These are phyloP conservation scores for Starmerella davenportii DNA, from an alignment of 805 yeast species.

Conservation along the genomic window DNA sequence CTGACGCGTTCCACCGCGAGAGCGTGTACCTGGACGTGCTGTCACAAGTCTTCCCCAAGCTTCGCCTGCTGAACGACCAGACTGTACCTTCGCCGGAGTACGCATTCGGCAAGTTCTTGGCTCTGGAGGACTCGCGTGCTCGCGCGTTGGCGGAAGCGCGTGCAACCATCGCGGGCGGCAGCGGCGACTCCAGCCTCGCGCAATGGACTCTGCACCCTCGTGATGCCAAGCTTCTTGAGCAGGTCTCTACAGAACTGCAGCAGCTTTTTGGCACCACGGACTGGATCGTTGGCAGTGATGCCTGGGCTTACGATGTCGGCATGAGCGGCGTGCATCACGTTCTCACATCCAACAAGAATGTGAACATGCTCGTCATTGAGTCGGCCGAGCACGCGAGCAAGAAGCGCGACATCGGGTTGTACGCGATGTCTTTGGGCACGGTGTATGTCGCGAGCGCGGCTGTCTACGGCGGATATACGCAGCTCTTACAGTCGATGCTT, in stretches of 20 bases:
- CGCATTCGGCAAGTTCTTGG: constrained; percentile 64
- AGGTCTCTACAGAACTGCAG: constrained; percentile 15
- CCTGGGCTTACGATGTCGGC: constrained; percentile 90
- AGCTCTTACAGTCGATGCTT: constrained; percentile 66
- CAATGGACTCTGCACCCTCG: constrained; percentile 43
- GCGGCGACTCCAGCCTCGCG: constrained; percentile 31
- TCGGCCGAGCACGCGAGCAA: constrained; percentile 45
- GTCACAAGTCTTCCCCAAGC: constrained; percentile 42
- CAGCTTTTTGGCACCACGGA: constrained; percentile 23
- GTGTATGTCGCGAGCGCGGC: constrained; percentile 90
- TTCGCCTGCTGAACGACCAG: constrained; percentile 44
- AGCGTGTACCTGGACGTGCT: constrained; percentile 62
- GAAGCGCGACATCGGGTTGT: constrained; percentile 82
- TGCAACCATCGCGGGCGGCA: constrained; percentile 25
- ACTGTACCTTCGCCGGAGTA: constrained; percentile 53
- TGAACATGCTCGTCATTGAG: constrained; percentile 75
- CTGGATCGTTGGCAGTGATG: constrained; percentile 88
- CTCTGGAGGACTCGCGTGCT: constrained; percentile 34
- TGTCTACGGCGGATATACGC: constrained; percentile 82
- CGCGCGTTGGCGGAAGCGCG: constrained; percentile 31
- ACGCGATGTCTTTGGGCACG: constrained; percentile 83
- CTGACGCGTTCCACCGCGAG: constrained; percentile 34
- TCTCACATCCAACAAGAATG: constrained; percentile 51
- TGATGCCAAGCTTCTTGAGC: constrained; percentile 8
- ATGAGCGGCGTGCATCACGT: constrained; percentile 79